Evolutionary conservation across 495 filamentous ascomycete species (phyloP), one percentile per base, ranked within the genome.

Genomic region (Daldinia concentrica): DNA sequence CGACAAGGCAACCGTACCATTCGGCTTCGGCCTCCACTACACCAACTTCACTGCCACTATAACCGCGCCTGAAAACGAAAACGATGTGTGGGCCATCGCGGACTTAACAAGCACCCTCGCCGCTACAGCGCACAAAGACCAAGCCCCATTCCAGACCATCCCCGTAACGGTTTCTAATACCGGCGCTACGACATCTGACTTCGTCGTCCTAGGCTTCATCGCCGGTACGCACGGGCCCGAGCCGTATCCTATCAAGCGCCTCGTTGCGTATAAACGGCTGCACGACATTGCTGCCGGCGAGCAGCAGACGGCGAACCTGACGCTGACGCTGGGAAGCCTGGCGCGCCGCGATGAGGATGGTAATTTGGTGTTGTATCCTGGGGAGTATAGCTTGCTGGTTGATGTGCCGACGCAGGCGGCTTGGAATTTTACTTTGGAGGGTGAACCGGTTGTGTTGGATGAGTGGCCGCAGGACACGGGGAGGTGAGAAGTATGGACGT

Each of bases 351-450:
- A 91, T 65, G 81, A 82, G 56, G 64, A 59, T 1, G 90, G 90
- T 0, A 85, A 90, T 72, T 76, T 77, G 54, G 82, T 90, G 29
- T 51, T 92, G 55, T 91, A 89, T 73, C 89, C 90, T 0, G 90
- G 90, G 0, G 73, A 76, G 6, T 92, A 92, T 74, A 81, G 80
- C 15, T 45, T 92, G 64, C 74, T 85, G 24, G 66, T 92, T 66
- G 88, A 90, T 59, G 69, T 75, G 59, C 69, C 73, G 37, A 73
- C 76, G 17, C 71, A 77, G 55, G 69, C 70, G 14, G 66, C 48
- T 32, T 71, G 77, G 62, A 78, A 73, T 26, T 83, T 86, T 66
- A 78, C 69, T 19, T 69, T 87, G 59, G 76, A 69, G 9, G 84
- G 85, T 29, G 73, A 83, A 29, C 68, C 77, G 56, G 72, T 72